A percentile compares a stretch with the other conserved stretches of the same genome.
These are phyloP conservation scores for Emmonsia crescens DNA, from an alignment of 2,329 filamentous ascomycete species.

Conservation along the genomic window DNA sequence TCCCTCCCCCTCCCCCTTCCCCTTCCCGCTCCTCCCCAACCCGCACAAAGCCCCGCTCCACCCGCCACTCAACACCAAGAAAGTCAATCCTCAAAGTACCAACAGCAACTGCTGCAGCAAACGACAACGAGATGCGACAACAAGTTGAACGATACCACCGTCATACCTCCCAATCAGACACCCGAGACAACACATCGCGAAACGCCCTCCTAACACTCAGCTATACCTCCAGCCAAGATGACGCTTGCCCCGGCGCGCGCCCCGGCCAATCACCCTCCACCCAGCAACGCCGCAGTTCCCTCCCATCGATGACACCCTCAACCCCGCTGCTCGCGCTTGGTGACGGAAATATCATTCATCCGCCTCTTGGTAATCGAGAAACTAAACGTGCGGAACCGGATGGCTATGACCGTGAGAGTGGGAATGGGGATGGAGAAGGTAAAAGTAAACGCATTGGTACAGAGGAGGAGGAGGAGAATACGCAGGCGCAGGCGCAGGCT, in stretches of 20 bases:
- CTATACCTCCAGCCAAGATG: not conserved
- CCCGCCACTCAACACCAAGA: not conserved
- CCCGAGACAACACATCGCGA: constrained; percentile 5
- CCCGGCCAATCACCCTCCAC: not conserved
- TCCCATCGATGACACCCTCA: not conserved
- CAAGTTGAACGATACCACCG: not conserved
- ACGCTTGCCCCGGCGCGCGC: not conserved
- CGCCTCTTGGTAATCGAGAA: not conserved
- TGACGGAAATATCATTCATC: not conserved
- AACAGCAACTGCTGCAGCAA: not conserved
- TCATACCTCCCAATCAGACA: constrained; percentile 1
- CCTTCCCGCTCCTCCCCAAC: not conserved
- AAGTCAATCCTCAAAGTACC: not conserved
- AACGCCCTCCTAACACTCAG: constrained; percentile 5
- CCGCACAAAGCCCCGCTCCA: not conserved
- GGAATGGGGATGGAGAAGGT: not conserved
- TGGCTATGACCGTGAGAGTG: not conserved
- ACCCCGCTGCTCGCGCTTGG: not conserved
- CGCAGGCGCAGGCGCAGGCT: not conserved
- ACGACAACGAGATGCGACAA: not conserved
- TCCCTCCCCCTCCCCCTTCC: not conserved
- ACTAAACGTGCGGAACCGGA: not conserved
- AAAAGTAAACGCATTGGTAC: not conserved
- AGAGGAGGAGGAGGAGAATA: not conserved
- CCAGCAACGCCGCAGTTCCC: not conserved